These are phyloP conservation scores for Colletotrichum destructivum DNA, from an alignment of 2,329 filamentous ascomycete genomes.

Conservation along the genomic window DNA sequence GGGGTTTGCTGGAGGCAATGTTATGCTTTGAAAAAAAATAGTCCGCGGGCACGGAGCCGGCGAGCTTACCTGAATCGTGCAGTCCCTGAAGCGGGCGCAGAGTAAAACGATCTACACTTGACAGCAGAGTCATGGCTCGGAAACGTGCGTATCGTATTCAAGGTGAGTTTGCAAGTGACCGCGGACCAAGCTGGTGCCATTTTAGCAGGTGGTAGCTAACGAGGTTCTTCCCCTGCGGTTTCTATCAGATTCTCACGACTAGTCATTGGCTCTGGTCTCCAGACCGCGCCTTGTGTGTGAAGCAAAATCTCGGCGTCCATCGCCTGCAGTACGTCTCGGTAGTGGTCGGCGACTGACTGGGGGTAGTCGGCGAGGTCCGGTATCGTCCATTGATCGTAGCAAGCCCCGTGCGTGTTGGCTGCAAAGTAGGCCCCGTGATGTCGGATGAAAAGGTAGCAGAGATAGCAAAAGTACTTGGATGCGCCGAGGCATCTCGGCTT, in stretches of 20 bases:
- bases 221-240: neutral
- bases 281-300: conserved; percentile 9
- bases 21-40: neutral
- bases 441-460: conserved; percentile 42
- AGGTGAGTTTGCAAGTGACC: no score
- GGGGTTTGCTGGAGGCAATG: neutral
- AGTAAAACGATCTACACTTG: conserved; percentile 6
- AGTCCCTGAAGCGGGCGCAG: conserved; percentile 13
- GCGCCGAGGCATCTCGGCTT: conserved; percentile 40
- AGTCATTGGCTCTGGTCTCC: conserved; percentile 43
- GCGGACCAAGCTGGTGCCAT: no score
- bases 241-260: conserved; percentile 42
- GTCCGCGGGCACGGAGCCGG: neutral
- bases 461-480: conserved; percentile 43
- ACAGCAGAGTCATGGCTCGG: neutral
- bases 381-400: conserved; percentile 43
- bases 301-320: conserved; percentile 34
- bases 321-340: conserved; percentile 29
- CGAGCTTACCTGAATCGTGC: neutral
- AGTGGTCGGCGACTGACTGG: conserved; percentile 25
- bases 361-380: conserved; percentile 43
- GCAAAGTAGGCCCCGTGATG: conserved; percentile 42
- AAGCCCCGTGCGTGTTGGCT: conserved; percentile 41
- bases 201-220: no score
- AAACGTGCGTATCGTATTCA: neutral